These are phyloP conservation scores for Nicotiana undulata DNA, from an alignment of 257 asterid species.

Conservation along the genomic window DNA sequence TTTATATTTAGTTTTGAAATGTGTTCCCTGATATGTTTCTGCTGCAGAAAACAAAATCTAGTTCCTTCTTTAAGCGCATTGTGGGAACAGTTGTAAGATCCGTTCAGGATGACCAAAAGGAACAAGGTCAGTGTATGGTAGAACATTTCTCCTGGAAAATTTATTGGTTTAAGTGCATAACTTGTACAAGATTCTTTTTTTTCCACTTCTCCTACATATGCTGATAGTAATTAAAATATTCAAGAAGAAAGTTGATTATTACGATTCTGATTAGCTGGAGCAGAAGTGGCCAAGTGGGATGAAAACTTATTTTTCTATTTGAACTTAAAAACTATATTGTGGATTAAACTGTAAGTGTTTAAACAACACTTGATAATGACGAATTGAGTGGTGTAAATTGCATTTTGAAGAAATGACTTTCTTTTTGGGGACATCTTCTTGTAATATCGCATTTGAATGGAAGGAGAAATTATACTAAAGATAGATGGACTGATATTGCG, in stretches of 20 bases:
- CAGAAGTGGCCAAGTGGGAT: neutral
- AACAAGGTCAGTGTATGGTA: constrained; percentile 57
- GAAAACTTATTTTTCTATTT: neutral
- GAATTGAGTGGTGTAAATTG: neutral
- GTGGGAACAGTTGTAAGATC: constrained; percentile 98
- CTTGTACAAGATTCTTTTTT: neutral
- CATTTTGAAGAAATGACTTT: neutral
- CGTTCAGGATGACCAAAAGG: constrained; percentile 92
- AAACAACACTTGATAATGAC: neutral
- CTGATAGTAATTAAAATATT: neutral
- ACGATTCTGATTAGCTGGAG: neutral
- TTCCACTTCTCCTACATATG: neutral
- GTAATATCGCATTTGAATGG: neutral
- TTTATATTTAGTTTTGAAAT: neutral
- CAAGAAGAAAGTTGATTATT: neutral
- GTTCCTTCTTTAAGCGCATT: constrained; percentile 75
- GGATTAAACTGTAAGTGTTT: neutral
- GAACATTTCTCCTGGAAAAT: neutral
- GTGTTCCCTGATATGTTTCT: neutral
- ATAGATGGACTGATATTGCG: neutral
- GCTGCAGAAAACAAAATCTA: constrained; percentile 61
- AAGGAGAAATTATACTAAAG: neutral
- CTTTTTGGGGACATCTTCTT: neutral
- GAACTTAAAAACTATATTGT: neutral
- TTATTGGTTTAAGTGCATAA: neutral